A percentile compares a stretch with the other conserved stretches of the same genome.
Evolutionary conservation across 768 basidiomycete genomes (phyloP).

Genomic region (Phylloporus scabripes): DNA sequence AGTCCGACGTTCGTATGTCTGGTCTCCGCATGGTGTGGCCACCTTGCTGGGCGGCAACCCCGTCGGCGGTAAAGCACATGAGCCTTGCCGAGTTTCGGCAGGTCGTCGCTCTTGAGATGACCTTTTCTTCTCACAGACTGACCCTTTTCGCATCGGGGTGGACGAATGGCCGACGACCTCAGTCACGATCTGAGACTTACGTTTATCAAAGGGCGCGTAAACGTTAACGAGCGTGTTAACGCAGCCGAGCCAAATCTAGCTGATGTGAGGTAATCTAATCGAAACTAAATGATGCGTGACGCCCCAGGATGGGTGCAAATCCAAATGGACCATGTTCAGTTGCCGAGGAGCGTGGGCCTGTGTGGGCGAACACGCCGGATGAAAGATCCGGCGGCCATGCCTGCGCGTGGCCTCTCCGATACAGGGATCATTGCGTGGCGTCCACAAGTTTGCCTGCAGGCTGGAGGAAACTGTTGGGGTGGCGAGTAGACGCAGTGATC

Average conservation of each 20-base stretch:
- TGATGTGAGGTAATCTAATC: conserved; percentile 12
- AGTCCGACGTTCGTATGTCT: background rate
- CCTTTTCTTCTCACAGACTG: background rate
- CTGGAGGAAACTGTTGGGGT: conserved; percentile 17
- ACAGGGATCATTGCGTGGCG: conserved; percentile 11
- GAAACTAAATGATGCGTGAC: background rate
- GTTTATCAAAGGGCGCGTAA: conserved; percentile 1
- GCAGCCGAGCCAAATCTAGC: background rate
- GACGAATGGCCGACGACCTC: background rate
- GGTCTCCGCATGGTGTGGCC: background rate
- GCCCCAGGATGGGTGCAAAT: conserved; percentile 3
- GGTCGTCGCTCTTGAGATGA: background rate
- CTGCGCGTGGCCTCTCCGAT: conserved; percentile 7
- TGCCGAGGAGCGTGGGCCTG: conserved; percentile 6
- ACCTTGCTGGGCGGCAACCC: background rate
- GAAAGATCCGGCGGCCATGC: conserved; percentile 23
- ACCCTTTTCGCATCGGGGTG: background rate
- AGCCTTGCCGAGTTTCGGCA: background rate
- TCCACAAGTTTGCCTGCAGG: conserved; percentile 26
- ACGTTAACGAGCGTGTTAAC: background rate
- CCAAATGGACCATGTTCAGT: conserved; percentile 11
- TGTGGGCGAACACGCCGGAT: conserved; percentile 13
- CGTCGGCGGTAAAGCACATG: background rate
- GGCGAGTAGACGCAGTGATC: conserved; percentile 4
- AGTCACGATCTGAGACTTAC: conserved; percentile 3